phyloP scores from a whole-genome alignment of 768 basidiomycete genomes.

The Lyophyllum shimeji region DNA sequence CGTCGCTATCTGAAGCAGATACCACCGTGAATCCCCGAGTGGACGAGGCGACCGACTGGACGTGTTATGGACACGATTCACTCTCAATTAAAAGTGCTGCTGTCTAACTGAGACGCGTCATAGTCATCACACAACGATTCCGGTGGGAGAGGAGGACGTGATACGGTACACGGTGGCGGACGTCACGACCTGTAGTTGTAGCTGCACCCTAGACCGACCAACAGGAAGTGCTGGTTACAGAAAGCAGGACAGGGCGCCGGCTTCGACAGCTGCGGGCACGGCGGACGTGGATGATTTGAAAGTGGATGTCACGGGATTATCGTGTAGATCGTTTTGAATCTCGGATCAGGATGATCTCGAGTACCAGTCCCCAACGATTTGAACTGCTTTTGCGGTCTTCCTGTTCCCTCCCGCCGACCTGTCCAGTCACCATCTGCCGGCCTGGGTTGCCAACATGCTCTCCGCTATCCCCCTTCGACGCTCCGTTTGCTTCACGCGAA shows the following conservation, averaged over 20 bases:
- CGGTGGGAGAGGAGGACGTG: no score
- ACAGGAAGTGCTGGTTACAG: no score
- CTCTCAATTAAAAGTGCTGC: no score
- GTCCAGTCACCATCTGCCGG: background rate
- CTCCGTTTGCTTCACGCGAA: constrained; percentile 35
- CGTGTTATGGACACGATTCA: background rate
- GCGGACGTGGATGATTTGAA: no score
- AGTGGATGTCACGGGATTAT: background rate
- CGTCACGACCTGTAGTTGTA: no score
- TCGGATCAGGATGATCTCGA: background rate
- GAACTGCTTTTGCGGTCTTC: background rate
- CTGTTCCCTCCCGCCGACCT: background rate
- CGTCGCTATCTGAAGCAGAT: no score
- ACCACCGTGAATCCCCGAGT: background rate
- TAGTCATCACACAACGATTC: no score
- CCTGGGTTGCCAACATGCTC: constrained; percentile 33
- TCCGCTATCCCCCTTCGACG: constrained; percentile 28
- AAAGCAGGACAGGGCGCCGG: no score
- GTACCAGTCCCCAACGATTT: background rate
- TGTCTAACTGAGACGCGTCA: no score
- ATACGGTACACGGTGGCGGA: background rate
- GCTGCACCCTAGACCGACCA: no score
- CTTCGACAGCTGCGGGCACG: no score
- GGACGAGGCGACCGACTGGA: background rate
- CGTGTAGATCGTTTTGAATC: background rate